Evolutionary conservation across 2,329 filamentous ascomycete species (phyloP).

Genomic region (Cryphonectria japonica): DNA sequence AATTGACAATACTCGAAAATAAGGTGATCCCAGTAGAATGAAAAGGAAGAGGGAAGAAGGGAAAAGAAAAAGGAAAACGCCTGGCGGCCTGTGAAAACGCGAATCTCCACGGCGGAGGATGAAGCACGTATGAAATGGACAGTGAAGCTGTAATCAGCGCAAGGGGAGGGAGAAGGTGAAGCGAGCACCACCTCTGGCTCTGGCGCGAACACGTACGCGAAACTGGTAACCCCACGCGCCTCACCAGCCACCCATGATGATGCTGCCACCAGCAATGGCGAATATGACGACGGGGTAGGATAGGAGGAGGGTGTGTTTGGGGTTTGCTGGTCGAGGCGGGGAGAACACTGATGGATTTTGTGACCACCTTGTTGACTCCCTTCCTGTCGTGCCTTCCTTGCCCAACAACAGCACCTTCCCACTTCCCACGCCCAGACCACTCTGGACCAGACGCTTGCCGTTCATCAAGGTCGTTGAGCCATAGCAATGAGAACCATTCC

Average conservation of each 20-base stretch:
- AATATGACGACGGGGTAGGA: neutral
- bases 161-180: neutral
- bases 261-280: neutral
- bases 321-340: neutral
- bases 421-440: neutral
- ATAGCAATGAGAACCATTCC: neutral
- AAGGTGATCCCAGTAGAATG: neutral
- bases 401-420: neutral
- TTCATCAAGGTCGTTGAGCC: neutral
- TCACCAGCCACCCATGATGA: constrained; percentile 1
- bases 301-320: neutral
- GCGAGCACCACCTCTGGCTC: neutral
- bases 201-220: neutral
- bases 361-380: constrained; percentile 4
- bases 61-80: neutral
- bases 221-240: neutral
- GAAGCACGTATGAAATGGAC: neutral
- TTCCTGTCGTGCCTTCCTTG: constrained; percentile 15
- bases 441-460: neutral
- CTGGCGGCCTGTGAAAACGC: neutral
- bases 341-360: neutral
- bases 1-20: neutral
- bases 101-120: neutral
- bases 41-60: neutral
- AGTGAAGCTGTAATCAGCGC: neutral